Percentiles rank a stretch among this genome's conserved stretches.
Conservation (phyloP, 176 grass and related monocot genomes). For the Oryza nivara region DNA sequence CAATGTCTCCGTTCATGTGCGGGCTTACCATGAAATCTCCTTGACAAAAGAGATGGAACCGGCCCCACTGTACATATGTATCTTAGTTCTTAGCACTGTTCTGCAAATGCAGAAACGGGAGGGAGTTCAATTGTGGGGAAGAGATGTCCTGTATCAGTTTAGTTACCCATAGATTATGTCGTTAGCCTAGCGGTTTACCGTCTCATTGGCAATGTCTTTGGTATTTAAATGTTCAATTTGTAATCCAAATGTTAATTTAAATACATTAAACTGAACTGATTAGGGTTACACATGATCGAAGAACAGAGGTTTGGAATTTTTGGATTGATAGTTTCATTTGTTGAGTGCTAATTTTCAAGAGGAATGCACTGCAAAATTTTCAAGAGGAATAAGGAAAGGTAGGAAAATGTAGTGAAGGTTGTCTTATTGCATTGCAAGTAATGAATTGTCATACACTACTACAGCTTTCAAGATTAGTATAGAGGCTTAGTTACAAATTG, state of each 20-base stretch:
- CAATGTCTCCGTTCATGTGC: slow-evolving; percentile 1
- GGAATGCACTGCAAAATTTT: neutral
- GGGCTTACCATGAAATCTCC: slow-evolving; percentile 45
- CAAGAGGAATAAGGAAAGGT: neutral
- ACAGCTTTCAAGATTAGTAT: too few species aligned
- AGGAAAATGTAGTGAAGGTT: neutral
- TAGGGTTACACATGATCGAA: neutral
- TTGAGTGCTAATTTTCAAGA: neutral
- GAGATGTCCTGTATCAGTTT: slow-evolving; percentile 42
- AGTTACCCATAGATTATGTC: slow-evolving; percentile 26
- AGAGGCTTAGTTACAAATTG: too few species aligned
- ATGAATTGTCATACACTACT: too few species aligned
- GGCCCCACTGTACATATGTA: slow-evolving; percentile 71
- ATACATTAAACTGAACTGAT: neutral
- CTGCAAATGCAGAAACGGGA: slow-evolving; percentile 75
- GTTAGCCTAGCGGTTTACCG: slow-evolving; percentile 12
- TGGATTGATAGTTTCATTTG: neutral
- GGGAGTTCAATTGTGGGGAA: slow-evolving; percentile 30
- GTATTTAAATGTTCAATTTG: slow-evolving; percentile 14
- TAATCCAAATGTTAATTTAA: slow-evolving; percentile 2
- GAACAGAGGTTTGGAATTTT: too few species aligned
- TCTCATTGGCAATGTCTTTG: slow-evolving; percentile 11
- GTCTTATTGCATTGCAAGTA: too few species aligned
- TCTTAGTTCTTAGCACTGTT: slow-evolving; percentile 49
- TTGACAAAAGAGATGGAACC: slow-evolving; percentile 42